Conservation (phyloP, 163 green algal genomes). For the Chlamydomonas reinhardtii region DNA sequence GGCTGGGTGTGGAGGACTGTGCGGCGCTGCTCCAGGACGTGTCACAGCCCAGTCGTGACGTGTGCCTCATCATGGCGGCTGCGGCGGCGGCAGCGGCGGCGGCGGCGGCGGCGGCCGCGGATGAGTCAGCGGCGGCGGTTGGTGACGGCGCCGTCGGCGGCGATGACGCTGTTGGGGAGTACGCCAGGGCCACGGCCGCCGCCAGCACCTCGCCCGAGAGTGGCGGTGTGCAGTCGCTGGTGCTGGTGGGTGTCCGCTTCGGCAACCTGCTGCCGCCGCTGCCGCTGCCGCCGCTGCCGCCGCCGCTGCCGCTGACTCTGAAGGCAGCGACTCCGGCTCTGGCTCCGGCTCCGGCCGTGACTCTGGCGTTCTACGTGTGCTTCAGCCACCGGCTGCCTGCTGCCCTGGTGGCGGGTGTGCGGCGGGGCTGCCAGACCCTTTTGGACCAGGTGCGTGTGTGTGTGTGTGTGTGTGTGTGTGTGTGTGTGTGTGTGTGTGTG, state of each 20-base stretch:
- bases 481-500: no score
- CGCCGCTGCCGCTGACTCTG: no score
- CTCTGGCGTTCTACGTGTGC: conserved; percentile 30
- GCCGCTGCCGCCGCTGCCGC: no score
- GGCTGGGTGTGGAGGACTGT: not conserved
- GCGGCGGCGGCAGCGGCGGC: not conserved
- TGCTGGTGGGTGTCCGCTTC: not conserved
- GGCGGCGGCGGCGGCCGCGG: not conserved
- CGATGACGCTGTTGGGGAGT: not conserved
- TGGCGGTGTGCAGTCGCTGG: conserved; percentile 13
- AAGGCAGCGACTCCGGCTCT: no score
- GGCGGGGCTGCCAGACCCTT: conserved; percentile 17
- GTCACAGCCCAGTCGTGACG: conserved; percentile 2
- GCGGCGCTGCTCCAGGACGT: conserved; percentile 3
- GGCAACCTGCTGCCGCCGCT: no score
- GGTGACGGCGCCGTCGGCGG: not conserved
- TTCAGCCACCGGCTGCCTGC: conserved; percentile 22
- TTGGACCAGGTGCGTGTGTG: conserved; percentile 1
- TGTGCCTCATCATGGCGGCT: conserved; percentile 14
- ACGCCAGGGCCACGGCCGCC: no score
- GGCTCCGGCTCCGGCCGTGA: conserved; percentile 8
- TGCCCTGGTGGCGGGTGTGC: conserved; percentile 22
- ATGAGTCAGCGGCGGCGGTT: not conserved
- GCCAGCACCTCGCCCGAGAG: not conserved
- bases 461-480: not conserved